Evolutionary conservation across 495 filamentous ascomycete species (phyloP).

Genomic region (Aspergillus egyptiacus): DNA sequence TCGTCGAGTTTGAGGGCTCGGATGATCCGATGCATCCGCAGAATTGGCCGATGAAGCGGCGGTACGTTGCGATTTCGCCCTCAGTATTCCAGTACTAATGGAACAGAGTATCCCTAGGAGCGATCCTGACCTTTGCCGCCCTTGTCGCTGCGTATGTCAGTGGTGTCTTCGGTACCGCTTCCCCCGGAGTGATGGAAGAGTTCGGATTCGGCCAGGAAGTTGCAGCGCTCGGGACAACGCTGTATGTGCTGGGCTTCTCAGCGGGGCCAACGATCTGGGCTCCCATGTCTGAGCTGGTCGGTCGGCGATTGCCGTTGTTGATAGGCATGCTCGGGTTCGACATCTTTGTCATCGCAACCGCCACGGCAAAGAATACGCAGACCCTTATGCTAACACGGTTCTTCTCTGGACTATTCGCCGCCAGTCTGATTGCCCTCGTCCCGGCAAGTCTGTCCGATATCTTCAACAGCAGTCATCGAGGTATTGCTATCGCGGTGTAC

Average conservation of each 20-base stretch:
- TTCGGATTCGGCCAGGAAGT: slow-evolving; percentile 44
- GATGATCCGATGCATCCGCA: slow-evolving; percentile 45
- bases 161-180: slow-evolving; percentile 47
- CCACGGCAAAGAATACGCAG: slow-evolving; percentile 51
- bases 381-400: slow-evolving; percentile 46
- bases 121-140: slow-evolving; percentile 29
- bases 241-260: slow-evolving; percentile 49
- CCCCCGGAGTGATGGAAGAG: slow-evolving; percentile 30
- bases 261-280: slow-evolving; percentile 51
- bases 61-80: slow-evolving; percentile 20
- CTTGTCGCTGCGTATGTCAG: slow-evolving; percentile 45
- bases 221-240: slow-evolving; percentile 42
- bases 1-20: slow-evolving; percentile 49
- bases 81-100: not conserved
- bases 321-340: slow-evolving; percentile 43
- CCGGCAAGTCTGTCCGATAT: slow-evolving; percentile 46
- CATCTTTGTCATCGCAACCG: slow-evolving; percentile 47
- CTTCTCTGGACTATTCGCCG: slow-evolving; percentile 43
- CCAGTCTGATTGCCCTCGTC: slow-evolving; percentile 43
- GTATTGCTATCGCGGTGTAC: slow-evolving; percentile 44
- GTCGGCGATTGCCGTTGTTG: slow-evolving; percentile 47
- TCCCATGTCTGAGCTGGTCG: slow-evolving; percentile 71
- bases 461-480: slow-evolving; percentile 39
- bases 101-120: slow-evolving; percentile 12
- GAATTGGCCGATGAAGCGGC: slow-evolving; percentile 37